Conservation (phyloP, 805 yeast genomes). For the Candida gorgasii region DNA sequence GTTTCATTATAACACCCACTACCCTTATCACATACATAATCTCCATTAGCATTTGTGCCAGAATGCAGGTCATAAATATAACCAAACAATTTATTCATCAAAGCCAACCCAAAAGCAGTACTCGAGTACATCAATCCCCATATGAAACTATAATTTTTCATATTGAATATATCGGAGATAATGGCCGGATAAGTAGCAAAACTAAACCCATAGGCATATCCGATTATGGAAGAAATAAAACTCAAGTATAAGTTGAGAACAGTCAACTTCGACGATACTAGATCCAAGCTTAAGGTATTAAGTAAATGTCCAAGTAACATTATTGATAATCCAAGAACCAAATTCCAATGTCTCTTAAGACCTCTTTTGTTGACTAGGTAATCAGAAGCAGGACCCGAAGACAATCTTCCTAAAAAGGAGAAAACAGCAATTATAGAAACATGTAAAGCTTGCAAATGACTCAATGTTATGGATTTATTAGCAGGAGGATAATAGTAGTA, state of each 20-base stretch:
- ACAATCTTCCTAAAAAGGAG: slow-evolving; percentile 32
- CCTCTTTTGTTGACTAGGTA: slow-evolving; percentile 22
- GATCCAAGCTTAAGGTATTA: slow-evolving; percentile 18
- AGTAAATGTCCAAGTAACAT: slow-evolving; percentile 33
- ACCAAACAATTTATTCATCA: slow-evolving; percentile 35
- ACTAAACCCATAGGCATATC: slow-evolving; percentile 36
- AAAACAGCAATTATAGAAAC: slow-evolving; percentile 34
- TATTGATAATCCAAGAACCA: slow-evolving; percentile 26
- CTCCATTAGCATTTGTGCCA: slow-evolving; percentile 18
- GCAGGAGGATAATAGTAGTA: slow-evolving; percentile 20
- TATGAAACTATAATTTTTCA: slow-evolving; percentile 32
- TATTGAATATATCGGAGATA: slow-evolving; percentile 32
- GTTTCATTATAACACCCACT: slow-evolving; percentile 29
- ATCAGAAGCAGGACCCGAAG: slow-evolving; percentile 35
- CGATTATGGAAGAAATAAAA: slow-evolving; percentile 28
- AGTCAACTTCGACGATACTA: slow-evolving; percentile 14
- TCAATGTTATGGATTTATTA: slow-evolving; percentile 16
- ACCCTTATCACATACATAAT: slow-evolving; percentile 28
- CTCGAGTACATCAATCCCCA: slow-evolving; percentile 38
- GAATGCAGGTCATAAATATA: slow-evolving; percentile 29
- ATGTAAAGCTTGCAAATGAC: slow-evolving; percentile 31
- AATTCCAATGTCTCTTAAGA: slow-evolving; percentile 34
- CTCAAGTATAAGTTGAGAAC: slow-evolving; percentile 21
- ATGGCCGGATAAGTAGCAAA: slow-evolving; percentile 37
- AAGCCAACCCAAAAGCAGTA: slow-evolving; percentile 31